Percentiles rank a stretch among this genome's conserved stretches.
These are phyloP conservation scores for Hordeum marinum DNA, from an alignment of 176 grass and related monocot genomes.

Conservation along the genomic window DNA sequence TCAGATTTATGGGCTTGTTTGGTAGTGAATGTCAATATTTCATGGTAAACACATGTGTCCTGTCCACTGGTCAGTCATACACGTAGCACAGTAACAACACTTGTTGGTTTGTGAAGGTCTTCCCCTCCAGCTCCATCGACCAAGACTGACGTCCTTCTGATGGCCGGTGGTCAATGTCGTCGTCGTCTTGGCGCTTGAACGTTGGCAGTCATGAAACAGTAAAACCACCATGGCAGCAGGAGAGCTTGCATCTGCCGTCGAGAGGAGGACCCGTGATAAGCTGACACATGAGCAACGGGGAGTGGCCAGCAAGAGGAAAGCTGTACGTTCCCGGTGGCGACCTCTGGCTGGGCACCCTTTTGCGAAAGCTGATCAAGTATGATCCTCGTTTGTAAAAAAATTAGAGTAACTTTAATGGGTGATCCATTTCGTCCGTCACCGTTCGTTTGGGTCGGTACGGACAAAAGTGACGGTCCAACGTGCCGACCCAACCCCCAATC, in stretches of 20 bases:
- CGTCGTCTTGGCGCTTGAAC: neutral
- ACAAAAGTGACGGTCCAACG: too few species aligned
- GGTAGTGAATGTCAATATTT: conserved; percentile 27
- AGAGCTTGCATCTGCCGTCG: neutral
- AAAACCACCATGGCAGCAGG: neutral
- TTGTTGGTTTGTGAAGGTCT: neutral
- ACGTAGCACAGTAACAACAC: neutral
- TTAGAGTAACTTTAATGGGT: too few species aligned
- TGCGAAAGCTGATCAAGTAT: too few species aligned
- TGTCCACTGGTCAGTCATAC: neutral
- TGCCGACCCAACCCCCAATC: too few species aligned
- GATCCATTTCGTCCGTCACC: too few species aligned
- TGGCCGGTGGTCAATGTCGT: neutral
- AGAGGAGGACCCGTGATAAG: neutral
- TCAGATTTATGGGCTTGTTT: neutral
- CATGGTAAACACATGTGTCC: conserved; percentile 1
- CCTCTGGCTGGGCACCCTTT: too few species aligned
- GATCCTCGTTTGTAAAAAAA: too few species aligned
- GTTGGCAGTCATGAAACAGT: neutral
- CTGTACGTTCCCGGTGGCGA: neutral
- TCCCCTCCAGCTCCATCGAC: neutral
- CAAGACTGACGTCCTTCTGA: neutral
- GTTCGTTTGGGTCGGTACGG: too few species aligned
- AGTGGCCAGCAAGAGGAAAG: conserved; percentile 21
- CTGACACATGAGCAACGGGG: conserved; percentile 29